These are phyloP conservation scores for Cicer arietinum DNA, from an alignment of 306 rosid species.

Conservation along the genomic window DNA sequence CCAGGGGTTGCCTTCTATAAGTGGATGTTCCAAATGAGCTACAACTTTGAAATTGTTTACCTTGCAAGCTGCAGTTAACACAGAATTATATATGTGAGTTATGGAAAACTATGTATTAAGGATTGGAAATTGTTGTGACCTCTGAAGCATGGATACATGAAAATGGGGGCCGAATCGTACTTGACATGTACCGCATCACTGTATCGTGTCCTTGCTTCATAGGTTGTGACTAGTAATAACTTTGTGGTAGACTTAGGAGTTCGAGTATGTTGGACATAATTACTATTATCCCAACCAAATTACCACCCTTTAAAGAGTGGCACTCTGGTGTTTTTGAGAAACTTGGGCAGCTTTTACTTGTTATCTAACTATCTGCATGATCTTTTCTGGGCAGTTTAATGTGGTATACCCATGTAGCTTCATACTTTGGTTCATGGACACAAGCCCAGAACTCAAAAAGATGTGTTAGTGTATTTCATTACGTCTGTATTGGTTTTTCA, in stretches of 20 bases:
- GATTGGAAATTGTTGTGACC: conserved; percentile 15
- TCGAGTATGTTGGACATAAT: neutral
- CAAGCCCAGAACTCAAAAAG: conserved; percentile 11
- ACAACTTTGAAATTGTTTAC: neutral
- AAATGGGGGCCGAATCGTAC: too few species aligned
- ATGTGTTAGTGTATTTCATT: conserved; percentile 16
- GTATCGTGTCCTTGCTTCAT: too few species aligned
- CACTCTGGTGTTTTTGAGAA: conserved; percentile 8
- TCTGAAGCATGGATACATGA: too few species aligned
- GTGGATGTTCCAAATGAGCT: conserved; percentile 5
- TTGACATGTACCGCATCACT: too few species aligned
- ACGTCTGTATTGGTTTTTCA: conserved; percentile 28
- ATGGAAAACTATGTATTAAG: neutral
- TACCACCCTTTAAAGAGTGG: neutral
- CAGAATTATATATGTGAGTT: neutral
- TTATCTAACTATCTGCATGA: conserved; percentile 3
- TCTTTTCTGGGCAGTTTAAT: conserved; percentile 20
- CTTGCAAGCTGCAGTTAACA: conserved; percentile 2
- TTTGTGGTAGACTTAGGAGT: conserved; percentile 12
- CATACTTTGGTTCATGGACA: neutral
- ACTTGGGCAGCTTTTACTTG: neutral
- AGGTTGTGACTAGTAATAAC: neutral
- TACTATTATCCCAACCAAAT: conserved; percentile 25
- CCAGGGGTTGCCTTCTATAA: neutral
- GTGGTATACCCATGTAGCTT: conserved; percentile 32